Evolutionary conservation across 805 yeast genomes (phyloP), one percentile per base, ranked within the genome.

Genomic region (Candida silvatica): DNA sequence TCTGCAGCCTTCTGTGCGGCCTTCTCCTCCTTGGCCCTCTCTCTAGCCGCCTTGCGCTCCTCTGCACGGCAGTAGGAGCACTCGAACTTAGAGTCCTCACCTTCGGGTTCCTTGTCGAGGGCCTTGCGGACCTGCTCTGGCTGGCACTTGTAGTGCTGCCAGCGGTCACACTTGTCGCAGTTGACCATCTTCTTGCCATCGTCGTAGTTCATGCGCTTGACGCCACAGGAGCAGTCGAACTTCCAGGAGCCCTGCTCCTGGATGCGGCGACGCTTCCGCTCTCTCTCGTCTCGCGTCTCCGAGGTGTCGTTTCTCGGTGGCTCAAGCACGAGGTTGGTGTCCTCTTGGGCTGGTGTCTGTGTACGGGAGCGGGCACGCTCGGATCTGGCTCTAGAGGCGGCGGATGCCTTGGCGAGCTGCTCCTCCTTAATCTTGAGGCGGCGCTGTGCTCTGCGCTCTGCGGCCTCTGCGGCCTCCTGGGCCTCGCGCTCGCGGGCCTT

Each of bases 401-500:
- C 33, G 26, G 36, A 9, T 18, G 38, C 37, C 19, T n/a, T 27
- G 7, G 48, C 54, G 29, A 52, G 42, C 40, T 42, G 32, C 19
- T 45, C 54, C 36, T 61, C 64, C 24, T 55, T 57, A 30, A 59
- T 40, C 39, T 58, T 61, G 40, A 56, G 42, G 29, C 69, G 60
- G 29, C 66, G 60, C 32, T 67, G 56, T 27, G 66, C 66, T 30
- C 68, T 59, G 18, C 70, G 44, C 35, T 62, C 64, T 6, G 68
- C 62, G 17, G 74, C 71, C 27, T 65, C 61, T 32, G 57, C 54
- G 33, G 66, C 59, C 27, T 67, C 59, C 29, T 64, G 61, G 37
- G 68, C 67, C 32, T 65, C 72, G 37, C 69, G 63, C 31, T 64
- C 64, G 38, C 63, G 66, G 20, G 60, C 52, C 32, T 59, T 59